Evolutionary conservation across 805 yeast genomes (phyloP).

Genomic region (Tetrapisispora nanseiensis): DNA sequence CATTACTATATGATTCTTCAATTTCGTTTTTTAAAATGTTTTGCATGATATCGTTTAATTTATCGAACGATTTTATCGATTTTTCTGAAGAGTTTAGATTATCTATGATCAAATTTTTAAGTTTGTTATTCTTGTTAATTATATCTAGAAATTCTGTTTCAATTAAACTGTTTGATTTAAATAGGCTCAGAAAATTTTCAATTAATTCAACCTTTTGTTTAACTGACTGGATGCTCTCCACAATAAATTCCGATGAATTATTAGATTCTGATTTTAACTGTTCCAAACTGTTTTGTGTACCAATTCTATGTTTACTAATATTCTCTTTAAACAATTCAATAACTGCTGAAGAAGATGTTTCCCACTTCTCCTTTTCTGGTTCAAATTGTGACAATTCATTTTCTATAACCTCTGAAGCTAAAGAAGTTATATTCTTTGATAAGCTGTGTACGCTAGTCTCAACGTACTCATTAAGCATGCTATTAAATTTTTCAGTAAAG

Average conservation of each 20-base stretch:
- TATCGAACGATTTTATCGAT: conserved; percentile 7
- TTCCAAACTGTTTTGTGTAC: conserved; percentile 13
- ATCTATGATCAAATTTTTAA: conserved; percentile 8
- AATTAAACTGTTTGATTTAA: conserved; percentile 9
- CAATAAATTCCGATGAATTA: background rate
- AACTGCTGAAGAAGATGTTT: conserved; percentile 10
- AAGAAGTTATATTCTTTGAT: conserved; percentile 18
- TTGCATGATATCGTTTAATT: conserved; percentile 7
- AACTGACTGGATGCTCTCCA: background rate
- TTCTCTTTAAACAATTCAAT: conserved; percentile 10
- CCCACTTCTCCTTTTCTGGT: conserved; percentile 26
- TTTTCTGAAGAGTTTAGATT: conserved; percentile 3
- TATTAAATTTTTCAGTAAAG: conserved; percentile 15
- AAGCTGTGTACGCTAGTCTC: conserved; percentile 17
- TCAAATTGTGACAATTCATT: conserved; percentile 23
- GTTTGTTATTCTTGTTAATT: conserved; percentile 9
- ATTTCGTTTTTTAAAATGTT: conserved; percentile 6
- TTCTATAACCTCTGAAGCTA: conserved; percentile 23
- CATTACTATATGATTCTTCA: conserved; percentile 1
- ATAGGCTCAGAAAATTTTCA: background rate
- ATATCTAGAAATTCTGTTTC: conserved; percentile 14
- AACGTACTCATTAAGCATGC: conserved; percentile 17
- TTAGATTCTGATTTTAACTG: background rate
- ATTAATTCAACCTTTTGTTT: background rate
- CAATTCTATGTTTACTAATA: conserved; percentile 24